These are phyloP conservation scores for Aspergillus floridensis DNA, from an alignment of 2,329 filamentous ascomycete species.

Conservation along the genomic window DNA sequence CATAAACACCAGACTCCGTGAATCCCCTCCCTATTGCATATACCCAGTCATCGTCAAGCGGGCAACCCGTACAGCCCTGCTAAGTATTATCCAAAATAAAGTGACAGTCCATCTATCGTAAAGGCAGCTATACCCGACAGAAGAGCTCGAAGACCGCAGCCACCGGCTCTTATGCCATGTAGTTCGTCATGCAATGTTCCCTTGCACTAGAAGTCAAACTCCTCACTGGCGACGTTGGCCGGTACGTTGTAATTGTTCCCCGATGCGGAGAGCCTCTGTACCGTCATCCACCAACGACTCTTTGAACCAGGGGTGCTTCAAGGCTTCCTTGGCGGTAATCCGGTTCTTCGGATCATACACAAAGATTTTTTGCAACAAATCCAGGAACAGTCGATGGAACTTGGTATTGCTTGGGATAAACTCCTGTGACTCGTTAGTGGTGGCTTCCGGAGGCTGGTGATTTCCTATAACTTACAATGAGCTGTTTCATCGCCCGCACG, in stretches of 20 bases:
- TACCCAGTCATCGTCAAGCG: conserved; percentile 11
- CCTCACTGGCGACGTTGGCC: conserved; percentile 19
- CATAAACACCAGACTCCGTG: conserved; percentile 8
- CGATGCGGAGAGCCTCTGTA: conserved; percentile 62
- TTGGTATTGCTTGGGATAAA: conserved; percentile 59
- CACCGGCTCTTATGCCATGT: conserved; percentile 6
- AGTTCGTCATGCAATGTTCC: not conserved
- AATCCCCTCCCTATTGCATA: conserved; percentile 7
- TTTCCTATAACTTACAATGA: conserved; percentile 47
- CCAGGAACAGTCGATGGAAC: conserved; percentile 64
- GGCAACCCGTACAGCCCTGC: conserved; percentile 6
- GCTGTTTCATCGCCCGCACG: conserved; percentile 65
- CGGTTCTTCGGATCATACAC: conserved; percentile 65
- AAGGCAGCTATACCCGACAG: conserved; percentile 19
- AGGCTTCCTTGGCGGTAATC: conserved; percentile 63
- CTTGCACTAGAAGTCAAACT: not conserved
- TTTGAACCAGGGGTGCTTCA: conserved; percentile 66
- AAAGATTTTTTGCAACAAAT: conserved; percentile 62
- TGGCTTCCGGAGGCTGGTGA: not conserved
- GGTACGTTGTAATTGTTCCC: conserved; percentile 41
- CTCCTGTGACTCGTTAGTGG: conserved; percentile 48
- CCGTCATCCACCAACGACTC: conserved; percentile 64
- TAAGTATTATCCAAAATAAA: conserved; percentile 26
- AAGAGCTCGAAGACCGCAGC: conserved; percentile 6
- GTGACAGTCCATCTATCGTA: conserved; percentile 19